phyloP scores from a whole-genome alignment of 495 filamentous ascomycete genomes.

The Tricharina praecox region DNA sequence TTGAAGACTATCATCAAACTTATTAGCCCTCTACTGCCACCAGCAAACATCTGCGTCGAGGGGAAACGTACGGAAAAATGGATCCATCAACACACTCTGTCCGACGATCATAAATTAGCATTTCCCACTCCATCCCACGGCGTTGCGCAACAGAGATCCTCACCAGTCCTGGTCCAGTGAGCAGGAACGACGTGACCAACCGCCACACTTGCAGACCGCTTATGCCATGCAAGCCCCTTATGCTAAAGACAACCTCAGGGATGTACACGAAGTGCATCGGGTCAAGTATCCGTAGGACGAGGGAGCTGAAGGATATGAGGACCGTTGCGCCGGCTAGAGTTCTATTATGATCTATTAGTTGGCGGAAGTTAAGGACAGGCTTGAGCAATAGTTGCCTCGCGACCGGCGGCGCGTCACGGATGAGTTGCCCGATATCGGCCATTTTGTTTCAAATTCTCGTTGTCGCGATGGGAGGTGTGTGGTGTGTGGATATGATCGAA shows the following conservation, averaged over 20 bases:
- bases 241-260: slow-evolving; percentile 14
- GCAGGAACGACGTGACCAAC: slow-evolving; percentile 21
- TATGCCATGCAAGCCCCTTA: slow-evolving; percentile 13
- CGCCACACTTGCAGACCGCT: slow-evolving; percentile 22
- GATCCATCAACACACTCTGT: slow-evolving; percentile 24
- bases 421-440: slow-evolving; percentile 21
- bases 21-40: neutral
- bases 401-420: slow-evolving; percentile 22
- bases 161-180: slow-evolving; percentile 21
- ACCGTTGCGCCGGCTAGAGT: slow-evolving; percentile 22
- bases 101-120: slow-evolving; percentile 1
- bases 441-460: slow-evolving; percentile 7
- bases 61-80: slow-evolving; percentile 23
- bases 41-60: too few relatives aligned
- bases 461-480: too few relatives aligned
- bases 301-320: slow-evolving; percentile 16
- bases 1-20: slow-evolving; percentile 16
- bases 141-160: slow-evolving; percentile 5
- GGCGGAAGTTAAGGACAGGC: slow-evolving; percentile 1
- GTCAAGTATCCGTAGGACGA: slow-evolving; percentile 15
- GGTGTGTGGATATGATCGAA: neutral
- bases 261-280: slow-evolving; percentile 16
- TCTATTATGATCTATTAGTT: slow-evolving; percentile 9
- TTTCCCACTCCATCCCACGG: too few relatives aligned
- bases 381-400: slow-evolving; percentile 14